phyloP scores from a whole-genome alignment of 2,329 filamentous ascomycete species.

The Orbilia javanica region DNA sequence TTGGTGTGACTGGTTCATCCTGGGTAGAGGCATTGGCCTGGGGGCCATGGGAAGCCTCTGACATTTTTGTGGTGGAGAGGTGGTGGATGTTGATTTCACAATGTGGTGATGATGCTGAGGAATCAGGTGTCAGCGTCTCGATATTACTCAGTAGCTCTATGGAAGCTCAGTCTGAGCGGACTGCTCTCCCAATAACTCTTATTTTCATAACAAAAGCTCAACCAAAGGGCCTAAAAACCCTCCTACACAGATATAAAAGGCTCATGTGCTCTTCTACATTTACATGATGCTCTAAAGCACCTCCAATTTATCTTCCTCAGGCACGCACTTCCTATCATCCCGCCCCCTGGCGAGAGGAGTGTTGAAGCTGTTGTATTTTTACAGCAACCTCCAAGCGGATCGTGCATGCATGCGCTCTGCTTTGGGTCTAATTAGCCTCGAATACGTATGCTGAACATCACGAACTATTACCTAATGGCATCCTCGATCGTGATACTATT shows the following conservation, averaged over 20 bases:
- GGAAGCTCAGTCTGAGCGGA: background rate
- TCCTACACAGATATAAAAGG: background rate
- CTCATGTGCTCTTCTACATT: background rate
- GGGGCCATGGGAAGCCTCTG: background rate
- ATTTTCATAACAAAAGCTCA: background rate
- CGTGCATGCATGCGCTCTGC: no score
- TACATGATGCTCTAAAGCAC: background rate
- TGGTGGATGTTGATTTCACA: background rate
- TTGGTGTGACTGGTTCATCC: background rate
- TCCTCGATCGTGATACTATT: no score
- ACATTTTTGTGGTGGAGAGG: constrained; percentile 11
- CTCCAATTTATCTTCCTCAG: background rate
- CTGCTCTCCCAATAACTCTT: background rate
- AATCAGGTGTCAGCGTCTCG: background rate
- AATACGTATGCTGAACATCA: no score
- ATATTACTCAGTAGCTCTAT: constrained; percentile 1
- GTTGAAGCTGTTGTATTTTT: constrained; percentile 15
- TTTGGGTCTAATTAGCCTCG: no score
- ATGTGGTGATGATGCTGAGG: background rate
- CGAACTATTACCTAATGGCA: no score
- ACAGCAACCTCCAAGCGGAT: background rate
- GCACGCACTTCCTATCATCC: background rate
- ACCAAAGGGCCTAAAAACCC: background rate
- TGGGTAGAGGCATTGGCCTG: background rate
- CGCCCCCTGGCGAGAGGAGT: background rate